Conservation (phyloP, 495 filamentous ascomycete species). For the Podospora tetraspora region DNA sequence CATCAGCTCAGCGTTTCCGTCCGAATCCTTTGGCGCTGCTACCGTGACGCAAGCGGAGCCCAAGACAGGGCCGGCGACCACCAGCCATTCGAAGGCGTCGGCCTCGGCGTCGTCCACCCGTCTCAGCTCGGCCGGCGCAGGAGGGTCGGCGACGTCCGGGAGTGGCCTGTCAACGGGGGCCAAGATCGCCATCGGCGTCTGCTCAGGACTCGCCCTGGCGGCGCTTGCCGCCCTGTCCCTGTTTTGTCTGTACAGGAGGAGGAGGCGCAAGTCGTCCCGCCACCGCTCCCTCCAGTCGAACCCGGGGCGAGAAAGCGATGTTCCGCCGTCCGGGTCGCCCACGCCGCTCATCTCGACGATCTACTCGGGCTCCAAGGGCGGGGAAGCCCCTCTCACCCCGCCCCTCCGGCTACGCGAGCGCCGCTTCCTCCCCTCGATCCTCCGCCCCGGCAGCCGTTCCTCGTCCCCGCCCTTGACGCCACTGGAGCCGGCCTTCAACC, state of each 20-base stretch:
- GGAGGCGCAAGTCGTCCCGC: conserved; percentile 14
- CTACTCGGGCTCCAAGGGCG: conserved; percentile 24
- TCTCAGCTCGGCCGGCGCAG: conserved; percentile 8
- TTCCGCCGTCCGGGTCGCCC: conserved; percentile 26
- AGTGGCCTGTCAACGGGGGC: conserved; percentile 30
- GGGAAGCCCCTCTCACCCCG: conserved; percentile 28
- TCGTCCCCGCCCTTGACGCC: conserved; percentile 28
- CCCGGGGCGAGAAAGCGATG: conserved; percentile 8
- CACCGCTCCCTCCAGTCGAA: conserved; percentile 14
- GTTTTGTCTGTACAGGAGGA: conserved; percentile 33
- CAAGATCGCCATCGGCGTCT: conserved; percentile 40
- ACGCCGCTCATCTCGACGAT: conserved; percentile 38
- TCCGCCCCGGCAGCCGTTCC: conserved; percentile 28
- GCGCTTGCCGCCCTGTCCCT: conserved; percentile 25
- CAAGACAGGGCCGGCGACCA: background rate
- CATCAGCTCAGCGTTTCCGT: background rate
- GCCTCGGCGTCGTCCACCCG: background rate
- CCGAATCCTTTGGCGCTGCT: background rate
- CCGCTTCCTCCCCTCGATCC: conserved; percentile 35
- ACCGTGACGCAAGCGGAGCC: background rate
- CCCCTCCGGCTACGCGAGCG: conserved; percentile 43
- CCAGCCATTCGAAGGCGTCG: background rate
- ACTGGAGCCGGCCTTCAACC: conserved; percentile 26
- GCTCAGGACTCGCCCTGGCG: conserved; percentile 35
- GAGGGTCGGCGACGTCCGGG: conserved; percentile 14